phyloP scores from a whole-genome alignment of 2,329 filamentous ascomycete species.

The Cytospora schulzeri region DNA sequence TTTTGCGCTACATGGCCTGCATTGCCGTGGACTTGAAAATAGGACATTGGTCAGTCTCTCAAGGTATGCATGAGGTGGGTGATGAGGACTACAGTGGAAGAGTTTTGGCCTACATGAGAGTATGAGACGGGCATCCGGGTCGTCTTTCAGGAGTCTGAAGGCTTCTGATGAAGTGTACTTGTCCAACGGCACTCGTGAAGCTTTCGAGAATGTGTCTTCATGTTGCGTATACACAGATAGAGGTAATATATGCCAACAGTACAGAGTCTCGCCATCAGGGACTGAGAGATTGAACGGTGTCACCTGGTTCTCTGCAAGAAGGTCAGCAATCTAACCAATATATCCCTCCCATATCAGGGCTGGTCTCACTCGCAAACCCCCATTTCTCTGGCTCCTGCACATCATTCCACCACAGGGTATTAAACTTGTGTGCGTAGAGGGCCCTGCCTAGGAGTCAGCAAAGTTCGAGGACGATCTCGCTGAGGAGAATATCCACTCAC shows the following conservation, averaged over 20 bases:
- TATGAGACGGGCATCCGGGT: constrained; percentile 64
- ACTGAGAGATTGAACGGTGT: constrained; percentile 80
- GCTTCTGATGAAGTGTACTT: constrained; percentile 60
- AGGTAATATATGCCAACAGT: constrained; percentile 90
- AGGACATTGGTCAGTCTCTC: constrained; percentile 14
- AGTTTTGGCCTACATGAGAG: constrained; percentile 57
- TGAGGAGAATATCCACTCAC: constrained; percentile 59
- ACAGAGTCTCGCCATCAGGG: constrained; percentile 74
- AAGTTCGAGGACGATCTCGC: neutral
- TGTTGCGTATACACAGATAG: constrained; percentile 74
- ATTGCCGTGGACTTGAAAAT: constrained; percentile 50
- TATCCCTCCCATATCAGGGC: neutral
- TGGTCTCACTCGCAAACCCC: constrained; percentile 75
- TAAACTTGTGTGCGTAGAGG: constrained; percentile 81
- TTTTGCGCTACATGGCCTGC: constrained; percentile 83
- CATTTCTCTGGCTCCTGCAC: constrained; percentile 77
- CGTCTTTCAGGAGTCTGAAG: constrained; percentile 63
- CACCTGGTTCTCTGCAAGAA: constrained; percentile 73
- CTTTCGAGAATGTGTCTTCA: constrained; percentile 56
- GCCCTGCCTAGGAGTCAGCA: constrained; percentile 55
- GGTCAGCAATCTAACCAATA: constrained; percentile 7
- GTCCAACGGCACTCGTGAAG: constrained; percentile 18
- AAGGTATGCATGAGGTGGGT: constrained; percentile 23
- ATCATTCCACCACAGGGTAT: constrained; percentile 72
- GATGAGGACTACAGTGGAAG: constrained; percentile 21